Evolutionary conservation across 2,329 filamentous ascomycete genomes (phyloP).

Genomic region (Aspergillus versicolor): DNA sequence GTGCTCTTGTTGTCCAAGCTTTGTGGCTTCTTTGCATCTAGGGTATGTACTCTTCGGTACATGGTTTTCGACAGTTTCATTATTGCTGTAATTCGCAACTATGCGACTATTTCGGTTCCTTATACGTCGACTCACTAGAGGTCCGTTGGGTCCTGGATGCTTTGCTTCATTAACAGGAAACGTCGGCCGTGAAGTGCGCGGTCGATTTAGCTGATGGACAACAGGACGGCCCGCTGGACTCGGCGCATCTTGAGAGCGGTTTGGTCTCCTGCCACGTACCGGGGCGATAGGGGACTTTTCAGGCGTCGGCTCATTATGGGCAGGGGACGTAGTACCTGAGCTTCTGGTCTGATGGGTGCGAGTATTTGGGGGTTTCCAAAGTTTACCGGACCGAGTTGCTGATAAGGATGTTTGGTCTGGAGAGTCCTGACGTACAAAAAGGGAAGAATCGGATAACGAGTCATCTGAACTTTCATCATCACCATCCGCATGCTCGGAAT

Average conservation of each 20-base stretch:
- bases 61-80: not conserved
- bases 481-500: not conserved
- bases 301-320: not conserved
- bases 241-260: not conserved
- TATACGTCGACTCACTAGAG: not conserved
- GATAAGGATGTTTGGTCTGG: not conserved
- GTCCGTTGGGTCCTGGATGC: not conserved
- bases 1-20: constrained; percentile 19
- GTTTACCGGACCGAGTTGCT: not conserved
- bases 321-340: not conserved
- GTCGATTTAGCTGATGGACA: not conserved
- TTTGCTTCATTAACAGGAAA: not conserved
- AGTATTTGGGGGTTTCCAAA: not conserved
- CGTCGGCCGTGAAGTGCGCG: no score
- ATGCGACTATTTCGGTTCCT: not conserved
- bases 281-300: not conserved
- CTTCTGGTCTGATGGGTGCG: not conserved
- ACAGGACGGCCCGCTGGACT: not conserved
- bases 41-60: not conserved
- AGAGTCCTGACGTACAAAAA: not conserved
- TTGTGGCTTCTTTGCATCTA: constrained; percentile 20
- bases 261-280: not conserved
- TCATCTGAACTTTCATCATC: not conserved
- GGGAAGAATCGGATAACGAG: not conserved
- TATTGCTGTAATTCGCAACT: not conserved